Conservation (phyloP, 2,329 filamentous ascomycete species). For the Colletotrichum cuscutae region DNA sequence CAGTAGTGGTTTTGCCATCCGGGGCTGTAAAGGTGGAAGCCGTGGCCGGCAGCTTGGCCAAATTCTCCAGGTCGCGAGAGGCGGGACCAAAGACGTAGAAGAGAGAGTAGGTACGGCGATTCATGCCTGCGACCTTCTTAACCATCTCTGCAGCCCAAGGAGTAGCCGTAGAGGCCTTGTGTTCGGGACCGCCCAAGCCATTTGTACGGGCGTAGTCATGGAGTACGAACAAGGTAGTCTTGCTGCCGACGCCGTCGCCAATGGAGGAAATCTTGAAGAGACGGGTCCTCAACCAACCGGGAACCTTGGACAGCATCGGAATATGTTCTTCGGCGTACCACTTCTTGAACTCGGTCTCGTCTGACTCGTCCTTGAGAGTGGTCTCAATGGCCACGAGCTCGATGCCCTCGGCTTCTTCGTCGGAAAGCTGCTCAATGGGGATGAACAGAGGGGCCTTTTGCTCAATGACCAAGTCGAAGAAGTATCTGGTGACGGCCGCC, state of each 20-base stretch:
- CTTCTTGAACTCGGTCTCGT: conserved; percentile 64
- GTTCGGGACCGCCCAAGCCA: conserved; percentile 72
- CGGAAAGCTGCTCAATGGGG: conserved; percentile 68
- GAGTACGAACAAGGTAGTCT: conserved; percentile 68
- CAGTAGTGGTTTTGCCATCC: conserved; percentile 66
- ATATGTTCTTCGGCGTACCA: conserved; percentile 84
- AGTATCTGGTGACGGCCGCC: conserved; percentile 73
- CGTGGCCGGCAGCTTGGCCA: conserved; percentile 60
- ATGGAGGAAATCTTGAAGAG: conserved; percentile 75
- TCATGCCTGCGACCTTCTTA: conserved; percentile 67
- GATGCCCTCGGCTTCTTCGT: conserved; percentile 67
- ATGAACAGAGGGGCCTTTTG: conserved; percentile 66
- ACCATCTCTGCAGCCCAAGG: conserved; percentile 69
- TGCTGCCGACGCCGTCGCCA: conserved; percentile 57
- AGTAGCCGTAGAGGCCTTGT: conserved; percentile 71
- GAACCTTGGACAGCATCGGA: conserved; percentile 75
- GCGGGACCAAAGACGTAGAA: conserved; percentile 85
- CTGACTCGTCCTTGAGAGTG: conserved; percentile 60
- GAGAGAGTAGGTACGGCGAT: conserved; percentile 72
- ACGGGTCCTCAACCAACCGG: conserved; percentile 82
- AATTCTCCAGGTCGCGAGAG: conserved; percentile 72
- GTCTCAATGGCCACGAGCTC: conserved; percentile 72
- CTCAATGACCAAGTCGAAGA: conserved; percentile 74
- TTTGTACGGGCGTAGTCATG: conserved; percentile 79
- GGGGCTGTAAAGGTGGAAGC: conserved; percentile 62